Evolutionary conservation across 2,329 filamentous ascomycete genomes (phyloP), one percentile per base, ranked within the genome.

Genomic region (Phaeosphaeria sp.): DNA sequence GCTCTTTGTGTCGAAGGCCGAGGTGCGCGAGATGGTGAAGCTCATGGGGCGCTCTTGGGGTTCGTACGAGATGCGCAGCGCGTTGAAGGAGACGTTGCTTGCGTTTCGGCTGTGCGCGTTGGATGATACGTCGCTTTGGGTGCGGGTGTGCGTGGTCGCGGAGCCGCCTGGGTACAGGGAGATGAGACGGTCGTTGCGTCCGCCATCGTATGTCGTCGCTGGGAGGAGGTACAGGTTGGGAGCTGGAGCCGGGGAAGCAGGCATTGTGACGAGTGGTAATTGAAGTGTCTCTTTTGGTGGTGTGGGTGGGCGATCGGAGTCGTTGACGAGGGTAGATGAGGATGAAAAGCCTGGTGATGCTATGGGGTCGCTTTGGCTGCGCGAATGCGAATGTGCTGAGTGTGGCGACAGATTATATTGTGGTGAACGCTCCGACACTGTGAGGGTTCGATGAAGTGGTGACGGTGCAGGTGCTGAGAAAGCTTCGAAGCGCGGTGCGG

Each of bases 291-390:
- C 48, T 17, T 49, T 50, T 27, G 56, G 55, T 6, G 62, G 55
- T 49, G 45, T n/a, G 54, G 27, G 6, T 40, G 55, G 51, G 42
- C 49, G 45, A 47, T 65, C 17, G 55, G 46, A 11, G 61, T 63
- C 53, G 25, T 20, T 33, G 18, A 53, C 56, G n/a, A 64, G 51
- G 9, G 65, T 65, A 7, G 56, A 63, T 5, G 65, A 61, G 18
- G 63, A 61, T 6, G 64, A 67, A 21, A 66, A 64, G n/a, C 62
- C 59, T 5, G 65, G 68, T 13, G 66, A 68, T 3, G 64, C 40
- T 6, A 69, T 47, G 11, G 68, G 59, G 21, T 67, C 65, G 50
- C 68, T 71, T 15, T 66, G 55, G n/a, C 65, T 69, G 40, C 67
- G 55, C n/a, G 54, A 30, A 15, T 68, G 67, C n/a, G 54, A 30